Base-by-base conservation (phyloP, 2,329 filamentous ascomycete species). In the Trichoderma asperellum region DNA sequence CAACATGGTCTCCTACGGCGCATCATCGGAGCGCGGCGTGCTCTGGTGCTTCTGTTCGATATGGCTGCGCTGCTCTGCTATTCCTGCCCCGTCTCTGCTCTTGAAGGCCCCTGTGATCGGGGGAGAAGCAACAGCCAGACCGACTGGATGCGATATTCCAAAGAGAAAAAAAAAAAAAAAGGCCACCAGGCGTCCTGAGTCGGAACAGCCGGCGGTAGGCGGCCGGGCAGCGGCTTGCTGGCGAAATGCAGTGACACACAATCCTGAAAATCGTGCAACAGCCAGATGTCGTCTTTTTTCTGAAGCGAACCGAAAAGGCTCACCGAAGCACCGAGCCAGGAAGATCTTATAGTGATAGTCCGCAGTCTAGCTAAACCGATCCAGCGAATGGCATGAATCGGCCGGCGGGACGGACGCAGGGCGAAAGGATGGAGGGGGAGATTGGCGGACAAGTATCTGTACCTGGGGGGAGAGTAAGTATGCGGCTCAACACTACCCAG, bases 1-100 rank as follows among this genome's bases (percentile, higher is more conserved):
- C 84, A 88, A 84, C 86, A 88, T 88, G 82, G 79, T 86, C 79
- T 79, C 86, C 79, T 79, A 79, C 79, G 79, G 78, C 79, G 80
- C 83, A 84, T 85, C 78, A 79, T 85, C 77, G 75, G 77, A 74
- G 76, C 73, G 56, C 63, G n/a, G 29, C 37, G 11, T 59, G n/a
- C n/a, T n/a, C 40, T 8, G 40, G 18, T 40, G 14, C 5, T 40
- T 40, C 5, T 24, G 37, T 40, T 18, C 37, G 6, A 6, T 40
- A 7, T 40, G 16, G 6, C 14, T 0, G 5, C 52, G 21, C 16
- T 32, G 37, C 21, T 16, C 29, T 37, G 53, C 21, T n/a, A 18
- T 52, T 27, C 10, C n/a, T 59, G 27, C 29, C 6, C 40, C 18
- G 5, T 21, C 11, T 55, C 24, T 11, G 10, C 8, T 16, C 40